Evolutionary conservation across 1,284 basidiomycete genomes (phyloP), one percentile per base, ranked within the genome.

Genomic region (Ceratorhiza oryzae-sativae): DNA sequence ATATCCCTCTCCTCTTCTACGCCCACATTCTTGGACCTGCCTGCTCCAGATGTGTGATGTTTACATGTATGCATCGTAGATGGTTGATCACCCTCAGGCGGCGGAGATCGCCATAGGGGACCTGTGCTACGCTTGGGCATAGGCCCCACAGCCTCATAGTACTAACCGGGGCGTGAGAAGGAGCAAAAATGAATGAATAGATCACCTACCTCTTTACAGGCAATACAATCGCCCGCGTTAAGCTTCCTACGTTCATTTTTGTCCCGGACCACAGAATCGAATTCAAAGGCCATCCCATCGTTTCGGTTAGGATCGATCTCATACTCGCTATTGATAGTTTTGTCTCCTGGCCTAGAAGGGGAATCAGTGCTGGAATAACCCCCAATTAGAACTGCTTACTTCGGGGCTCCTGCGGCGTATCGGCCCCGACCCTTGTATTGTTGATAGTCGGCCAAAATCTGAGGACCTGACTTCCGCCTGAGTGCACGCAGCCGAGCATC

Each of bases 211-310:
- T 90, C 91, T 51, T 84, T 86, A 79, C 95, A 97, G 73, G 89
- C 91, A 76, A 93, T 91, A 79, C 95, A 97, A 75, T 94, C 93
- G 0, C 84, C 87, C 4, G 86, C 95, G 60, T 90, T 84, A 84
- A 97, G 85, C 73, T 83, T 81, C 76, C 84, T 85, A 51, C 95
- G 83, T 55, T 87, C 86, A 15, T 86, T 84, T 77, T 86, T 91
- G 61, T 83, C 83, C 39, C 94, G 84, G 34, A 93, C 91, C 30
- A 94, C 92, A 63, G 90, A 87, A 63, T 94, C 89, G 77, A 86
- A 96, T 76, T 89, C 87, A 77, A 86, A 90, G 49, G 81, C 81
- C 5, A 88, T 73, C 0, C 92, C 93, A 1, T 84, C 82, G 78
- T 96, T 95, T 25, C 80, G 81, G 9, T 81, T 81, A 0, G 87